Percentiles rank a stretch among this genome's conserved stretches.
These are phyloP conservation scores for Coniella vitis DNA, from an alignment of 2,329 filamentous ascomycete genomes.

Conservation along the genomic window DNA sequence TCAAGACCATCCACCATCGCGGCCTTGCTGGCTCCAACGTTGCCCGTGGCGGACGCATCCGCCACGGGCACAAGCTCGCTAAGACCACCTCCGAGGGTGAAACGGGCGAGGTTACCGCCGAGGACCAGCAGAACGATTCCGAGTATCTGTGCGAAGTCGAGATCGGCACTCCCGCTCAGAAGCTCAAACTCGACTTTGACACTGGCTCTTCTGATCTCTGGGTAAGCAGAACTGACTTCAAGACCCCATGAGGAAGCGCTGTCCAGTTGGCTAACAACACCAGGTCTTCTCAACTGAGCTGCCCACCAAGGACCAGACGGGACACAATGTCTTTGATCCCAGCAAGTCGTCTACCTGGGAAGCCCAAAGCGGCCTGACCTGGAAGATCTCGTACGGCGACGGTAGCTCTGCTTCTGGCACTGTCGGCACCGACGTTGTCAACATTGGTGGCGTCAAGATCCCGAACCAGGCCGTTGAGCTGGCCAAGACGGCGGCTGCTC, in stretches of 20 bases:
- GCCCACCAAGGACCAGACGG: constrained; percentile 27
- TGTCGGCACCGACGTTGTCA: constrained; percentile 57
- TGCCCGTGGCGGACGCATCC: constrained; percentile 41
- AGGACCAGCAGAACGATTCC: constrained; percentile 62
- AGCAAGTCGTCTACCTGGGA: constrained; percentile 55
- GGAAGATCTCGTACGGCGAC: constrained; percentile 65
- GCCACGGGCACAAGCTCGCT: constrained; percentile 39
- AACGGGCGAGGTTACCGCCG: constrained; percentile 45
- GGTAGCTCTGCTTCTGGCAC: constrained; percentile 57
- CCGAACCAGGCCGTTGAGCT: constrained; percentile 59
- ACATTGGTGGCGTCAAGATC: constrained; percentile 54
- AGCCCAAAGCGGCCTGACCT: constrained; percentile 39
- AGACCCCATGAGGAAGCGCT: too few species aligned
- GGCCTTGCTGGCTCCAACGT: constrained; percentile 38
- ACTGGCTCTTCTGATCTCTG: constrained; percentile 65
- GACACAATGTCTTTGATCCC: constrained; percentile 53
- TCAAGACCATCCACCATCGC: constrained; percentile 40
- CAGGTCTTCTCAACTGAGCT: constrained; percentile 51
- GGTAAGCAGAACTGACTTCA: constrained; percentile 35
- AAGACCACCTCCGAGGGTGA: constrained; percentile 30
- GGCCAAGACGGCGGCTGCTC: constrained; percentile 49
- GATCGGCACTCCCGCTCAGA: constrained; percentile 61
- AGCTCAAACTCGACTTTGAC: constrained; percentile 58
- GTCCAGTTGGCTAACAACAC: constrained; percentile 3
- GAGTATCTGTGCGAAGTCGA: constrained; percentile 57